These are phyloP conservation scores for Neurospora sp. DNA, from an alignment of 495 filamentous ascomycete genomes.

Conservation along the genomic window DNA sequence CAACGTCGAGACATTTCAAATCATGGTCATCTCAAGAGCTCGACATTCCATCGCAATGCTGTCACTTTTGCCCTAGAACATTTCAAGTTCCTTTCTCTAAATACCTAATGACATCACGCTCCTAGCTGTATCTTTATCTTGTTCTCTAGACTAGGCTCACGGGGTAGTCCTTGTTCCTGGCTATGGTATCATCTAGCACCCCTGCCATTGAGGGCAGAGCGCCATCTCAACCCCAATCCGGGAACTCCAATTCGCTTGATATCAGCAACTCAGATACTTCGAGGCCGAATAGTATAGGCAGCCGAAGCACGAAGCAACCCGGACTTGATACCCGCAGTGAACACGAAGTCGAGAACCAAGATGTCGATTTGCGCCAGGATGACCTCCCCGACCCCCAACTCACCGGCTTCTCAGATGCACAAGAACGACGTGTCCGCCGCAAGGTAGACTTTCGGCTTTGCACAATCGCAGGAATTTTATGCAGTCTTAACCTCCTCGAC, in stretches of 20 bases:
- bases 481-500: constrained; percentile 63
- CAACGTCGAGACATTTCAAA: neutral
- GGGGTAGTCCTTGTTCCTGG: neutral
- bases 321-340: neutral
- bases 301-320: neutral
- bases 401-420: neutral
- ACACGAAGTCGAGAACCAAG: neutral
- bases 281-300: neutral
- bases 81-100: neutral
- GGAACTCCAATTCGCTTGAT: neutral
- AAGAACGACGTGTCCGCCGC: constrained; percentile 38
- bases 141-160: neutral
- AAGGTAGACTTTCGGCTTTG: constrained; percentile 68
- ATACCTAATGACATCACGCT: neutral
- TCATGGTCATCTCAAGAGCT: neutral
- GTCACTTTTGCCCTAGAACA: neutral
- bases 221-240: neutral
- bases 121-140: neutral
- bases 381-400: neutral
- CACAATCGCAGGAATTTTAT: constrained; percentile 63
- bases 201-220: neutral
- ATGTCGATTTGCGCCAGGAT: neutral
- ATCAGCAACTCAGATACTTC: neutral
- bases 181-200: neutral
- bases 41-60: neutral